These are phyloP conservation scores for Pythium sukuiense DNA, from an alignment of 352 stramenopile species.

Conservation along the genomic window DNA sequence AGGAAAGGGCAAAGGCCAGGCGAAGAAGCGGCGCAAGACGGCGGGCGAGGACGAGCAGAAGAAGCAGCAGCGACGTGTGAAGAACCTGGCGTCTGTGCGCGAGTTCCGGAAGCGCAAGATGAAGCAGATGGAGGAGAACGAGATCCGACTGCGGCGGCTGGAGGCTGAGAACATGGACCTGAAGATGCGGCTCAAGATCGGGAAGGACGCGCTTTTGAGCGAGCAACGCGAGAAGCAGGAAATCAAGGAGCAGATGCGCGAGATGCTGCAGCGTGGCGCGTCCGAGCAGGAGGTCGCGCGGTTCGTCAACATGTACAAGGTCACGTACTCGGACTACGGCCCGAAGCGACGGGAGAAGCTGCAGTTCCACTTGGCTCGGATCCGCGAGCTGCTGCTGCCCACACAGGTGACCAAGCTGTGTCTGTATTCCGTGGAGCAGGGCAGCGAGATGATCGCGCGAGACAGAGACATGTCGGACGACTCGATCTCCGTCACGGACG, in stretches of 20 bases:
- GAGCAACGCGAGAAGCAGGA: conserved; percentile 76
- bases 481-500: conserved; percentile 47
- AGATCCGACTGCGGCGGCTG: conserved; percentile 53
- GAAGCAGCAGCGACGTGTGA: conserved; percentile 65
- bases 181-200: conserved; percentile 81
- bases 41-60: conserved; percentile 41
- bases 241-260: conserved; percentile 80
- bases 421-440: conserved; percentile 76
- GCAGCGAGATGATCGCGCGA: conserved; percentile 54
- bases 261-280: conserved; percentile 69
- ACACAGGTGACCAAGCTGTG: conserved; percentile 81
- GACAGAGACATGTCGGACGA: conserved; percentile 65
- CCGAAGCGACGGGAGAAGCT: conserved; percentile 72
- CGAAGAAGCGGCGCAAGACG: conserved; percentile 20
- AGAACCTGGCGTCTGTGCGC: conserved; percentile 72
- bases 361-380: conserved; percentile 68
- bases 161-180: conserved; percentile 79
- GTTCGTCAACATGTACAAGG: conserved; percentile 84
- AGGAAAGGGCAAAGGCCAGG: conserved; percentile 5
- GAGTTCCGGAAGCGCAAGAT: conserved; percentile 80
- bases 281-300: conserved; percentile 71
- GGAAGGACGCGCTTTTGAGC: conserved; percentile 70
- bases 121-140: conserved; percentile 74
- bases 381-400: conserved; percentile 69
- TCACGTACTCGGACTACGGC: conserved; percentile 81